Conservation (phyloP, 1,284 basidiomycete species). For the Cryptococcus wingfieldii region DNA sequence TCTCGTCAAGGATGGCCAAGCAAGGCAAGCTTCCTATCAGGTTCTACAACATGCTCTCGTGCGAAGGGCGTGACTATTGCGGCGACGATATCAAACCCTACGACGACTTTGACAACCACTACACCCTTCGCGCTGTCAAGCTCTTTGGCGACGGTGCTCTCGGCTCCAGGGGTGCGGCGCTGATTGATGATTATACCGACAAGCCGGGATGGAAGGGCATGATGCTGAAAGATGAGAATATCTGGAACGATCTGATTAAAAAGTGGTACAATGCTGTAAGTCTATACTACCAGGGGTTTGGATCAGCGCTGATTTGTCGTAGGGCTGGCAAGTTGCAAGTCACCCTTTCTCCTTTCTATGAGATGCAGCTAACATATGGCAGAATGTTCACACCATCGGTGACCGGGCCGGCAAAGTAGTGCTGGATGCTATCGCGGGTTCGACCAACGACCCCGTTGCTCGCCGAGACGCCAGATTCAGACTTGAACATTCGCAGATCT, state of each 20-base stretch:
- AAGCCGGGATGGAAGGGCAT: constrained; percentile 65
- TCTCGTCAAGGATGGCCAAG: constrained; percentile 57
- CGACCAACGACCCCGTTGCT: constrained; percentile 48
- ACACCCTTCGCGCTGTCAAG: constrained; percentile 75
- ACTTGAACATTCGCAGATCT: constrained; percentile 88
- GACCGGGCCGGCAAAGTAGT: constrained; percentile 79
- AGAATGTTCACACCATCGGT: constrained; percentile 89
- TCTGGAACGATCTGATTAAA: constrained; percentile 57
- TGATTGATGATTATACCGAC: constrained; percentile 79
- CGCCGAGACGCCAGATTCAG: constrained; percentile 58
- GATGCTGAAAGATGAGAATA: constrained; percentile 58
- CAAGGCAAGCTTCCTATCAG: constrained; percentile 57
- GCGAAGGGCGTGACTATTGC: constrained; percentile 60
- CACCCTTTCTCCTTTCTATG: background rate
- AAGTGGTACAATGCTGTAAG: constrained; percentile 66
- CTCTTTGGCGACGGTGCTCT: constrained; percentile 75
- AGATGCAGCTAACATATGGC: constrained; percentile 1
- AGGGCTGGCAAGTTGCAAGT: constrained; percentile 51
- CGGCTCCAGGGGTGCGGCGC: constrained; percentile 84
- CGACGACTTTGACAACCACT: constrained; percentile 51
- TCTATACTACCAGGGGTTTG: background rate
- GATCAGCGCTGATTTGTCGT: background rate
- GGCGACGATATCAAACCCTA: constrained; percentile 61
- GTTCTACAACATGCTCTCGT: constrained; percentile 66
- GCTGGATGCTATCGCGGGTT: constrained; percentile 71